phyloP scores from a whole-genome alignment of 768 basidiomycete genomes.

The Thelephora ganbajun region DNA sequence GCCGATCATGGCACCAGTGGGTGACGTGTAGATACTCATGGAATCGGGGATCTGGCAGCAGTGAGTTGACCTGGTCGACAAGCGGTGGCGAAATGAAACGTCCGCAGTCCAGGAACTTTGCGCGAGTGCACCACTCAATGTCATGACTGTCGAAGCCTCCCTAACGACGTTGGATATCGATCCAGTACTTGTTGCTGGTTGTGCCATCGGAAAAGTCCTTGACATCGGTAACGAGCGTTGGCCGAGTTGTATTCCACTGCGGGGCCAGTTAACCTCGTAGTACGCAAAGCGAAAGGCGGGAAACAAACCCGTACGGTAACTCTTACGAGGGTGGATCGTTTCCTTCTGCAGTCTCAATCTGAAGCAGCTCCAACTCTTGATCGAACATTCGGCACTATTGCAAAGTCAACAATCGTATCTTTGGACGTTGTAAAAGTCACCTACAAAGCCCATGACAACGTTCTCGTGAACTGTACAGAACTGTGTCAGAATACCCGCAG shows the following conservation, averaged over 20 bases:
- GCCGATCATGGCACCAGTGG: constrained; percentile 95
- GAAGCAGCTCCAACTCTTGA: too few relatives aligned
- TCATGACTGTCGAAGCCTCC: too few relatives aligned
- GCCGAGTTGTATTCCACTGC: constrained; percentile 96
- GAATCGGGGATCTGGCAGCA: too few relatives aligned
- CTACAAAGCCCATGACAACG: constrained; percentile 80
- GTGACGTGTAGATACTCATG: constrained; percentile 98
- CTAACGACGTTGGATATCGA: constrained; percentile 91
- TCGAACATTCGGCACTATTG: too few relatives aligned
- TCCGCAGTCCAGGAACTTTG: constrained; percentile 97
- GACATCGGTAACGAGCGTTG: too few relatives aligned
- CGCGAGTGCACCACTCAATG: too few relatives aligned
- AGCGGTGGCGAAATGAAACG: constrained; percentile 12
- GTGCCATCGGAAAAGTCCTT: too few relatives aligned
- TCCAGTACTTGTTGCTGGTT: too few relatives aligned
- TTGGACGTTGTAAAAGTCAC: constrained; percentile 8
- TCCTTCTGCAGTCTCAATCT: too few relatives aligned
- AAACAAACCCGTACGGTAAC: constrained; percentile 86
- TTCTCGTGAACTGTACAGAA: constrained; percentile 86
- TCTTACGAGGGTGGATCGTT: constrained; percentile 98
- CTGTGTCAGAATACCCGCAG: too few relatives aligned
- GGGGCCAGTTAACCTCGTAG: too few relatives aligned
- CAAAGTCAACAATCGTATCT: background rate
- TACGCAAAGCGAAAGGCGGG: background rate
- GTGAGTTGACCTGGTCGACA: too few relatives aligned